Conservation (phyloP, 2,329 filamentous ascomycete genomes). For the Harringtonia lauricola region DNA sequence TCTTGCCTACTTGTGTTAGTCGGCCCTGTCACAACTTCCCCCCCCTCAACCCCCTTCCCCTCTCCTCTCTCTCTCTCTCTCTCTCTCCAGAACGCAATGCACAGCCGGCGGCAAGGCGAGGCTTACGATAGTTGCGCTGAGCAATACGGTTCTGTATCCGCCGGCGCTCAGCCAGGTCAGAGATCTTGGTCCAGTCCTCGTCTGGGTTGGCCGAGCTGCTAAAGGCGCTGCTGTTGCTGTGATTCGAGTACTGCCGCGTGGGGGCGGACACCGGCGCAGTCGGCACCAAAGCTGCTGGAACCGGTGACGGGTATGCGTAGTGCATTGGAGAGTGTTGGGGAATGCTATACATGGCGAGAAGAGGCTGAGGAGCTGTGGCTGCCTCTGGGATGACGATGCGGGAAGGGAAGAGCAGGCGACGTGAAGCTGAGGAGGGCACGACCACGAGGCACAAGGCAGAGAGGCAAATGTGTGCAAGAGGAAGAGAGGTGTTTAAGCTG, state of each 20-base stretch:
- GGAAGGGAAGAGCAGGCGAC: background rate
- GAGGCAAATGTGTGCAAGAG: background rate
- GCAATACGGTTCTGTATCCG: constrained; percentile 97
- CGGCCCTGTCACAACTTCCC: no score
- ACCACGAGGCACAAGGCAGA: no score
- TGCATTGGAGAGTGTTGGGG: constrained; percentile 24
- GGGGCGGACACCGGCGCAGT: constrained; percentile 20
- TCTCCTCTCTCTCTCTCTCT: no score
- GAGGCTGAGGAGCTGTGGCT: no score
- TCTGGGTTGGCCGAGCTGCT: constrained; percentile 89
- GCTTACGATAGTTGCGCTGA: constrained; percentile 88
- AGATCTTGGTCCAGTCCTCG: constrained; percentile 99
- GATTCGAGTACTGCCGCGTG: constrained; percentile 57
- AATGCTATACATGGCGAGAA: constrained; percentile 30
- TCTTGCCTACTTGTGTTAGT: constrained; percentile 54
- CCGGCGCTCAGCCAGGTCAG: constrained; percentile 85
- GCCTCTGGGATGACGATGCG: no score
- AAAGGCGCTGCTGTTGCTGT: constrained; percentile 87
- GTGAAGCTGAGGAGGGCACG: background rate
- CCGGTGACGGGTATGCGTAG: constrained; percentile 25
- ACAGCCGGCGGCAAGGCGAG: no score
- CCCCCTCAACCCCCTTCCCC: no score
- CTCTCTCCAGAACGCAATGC: no score
- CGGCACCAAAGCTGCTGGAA: constrained; percentile 15
- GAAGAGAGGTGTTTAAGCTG: no score